Evolutionary conservation across 805 yeast species (phyloP), one percentile per base, ranked within the genome.

Genomic region (Ogataea henricii): DNA sequence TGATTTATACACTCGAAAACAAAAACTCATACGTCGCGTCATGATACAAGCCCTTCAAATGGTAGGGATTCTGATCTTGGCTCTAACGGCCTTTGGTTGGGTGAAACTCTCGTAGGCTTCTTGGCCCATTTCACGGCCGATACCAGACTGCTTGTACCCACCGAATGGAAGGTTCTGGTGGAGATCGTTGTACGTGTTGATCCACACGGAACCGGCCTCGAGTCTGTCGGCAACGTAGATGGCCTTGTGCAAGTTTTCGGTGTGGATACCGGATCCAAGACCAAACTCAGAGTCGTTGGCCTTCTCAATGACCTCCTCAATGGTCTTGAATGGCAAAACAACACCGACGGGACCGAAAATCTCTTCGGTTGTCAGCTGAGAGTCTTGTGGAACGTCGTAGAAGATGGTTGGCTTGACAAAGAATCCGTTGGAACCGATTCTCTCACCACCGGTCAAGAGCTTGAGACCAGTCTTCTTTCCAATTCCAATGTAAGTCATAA

Each of bases 281-380:
- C 96, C 96, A 63, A 83, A 87, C 47, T 79, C 81, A 33, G 90
- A 77, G 67, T 84, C 83, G 69, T 89, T 89, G 54, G 94, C 91
- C 69, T 77, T 72, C 44, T 70, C 74, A 51, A 89, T 73, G 43
- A 83, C 91, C 68, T 89, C 95, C 54, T 86, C 92, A 53, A 80
- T 78, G 42, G 86, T 75, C 57, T 72, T 73, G 66, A 89, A 89
- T 68, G 86, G 85, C 62, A 84, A 71, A 47, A 87, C 78, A 35
- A 94, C 83, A 54, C 86, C 82, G 52, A 89, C 89, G 20, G 96
- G 96, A 50, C 96, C 96, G 60, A 89, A 90, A 66, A 90, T 88
- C 77, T 90, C 97, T 67, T 90, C 97, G 67, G 76, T 79, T 58
- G 87, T 89, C 66, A 91, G 82, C 57, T 76, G 73, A 85, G 82